Percentiles rank a stretch among this genome's conserved stretches.
Evolutionary conservation across 805 yeast genomes (phyloP).

Genomic region (Martiniozyma abietophila): DNA sequence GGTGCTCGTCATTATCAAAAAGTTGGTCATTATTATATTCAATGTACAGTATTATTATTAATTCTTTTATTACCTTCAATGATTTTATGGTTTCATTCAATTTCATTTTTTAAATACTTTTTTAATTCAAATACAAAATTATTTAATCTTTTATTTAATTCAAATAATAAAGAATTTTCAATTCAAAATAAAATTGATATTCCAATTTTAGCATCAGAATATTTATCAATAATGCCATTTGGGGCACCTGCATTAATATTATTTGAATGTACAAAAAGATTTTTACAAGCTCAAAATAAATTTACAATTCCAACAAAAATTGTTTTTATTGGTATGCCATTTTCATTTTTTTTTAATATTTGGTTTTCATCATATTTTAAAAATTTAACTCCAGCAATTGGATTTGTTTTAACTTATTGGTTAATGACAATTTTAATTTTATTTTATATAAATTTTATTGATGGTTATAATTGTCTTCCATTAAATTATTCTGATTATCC

Average conservation of each 20-base stretch:
- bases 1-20: conserved; percentile 54
- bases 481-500: conserved; percentile 38
- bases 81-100: conserved; percentile 53
- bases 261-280: conserved; percentile 65
- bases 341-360: conserved; percentile 57
- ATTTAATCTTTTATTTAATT: no score
- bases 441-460: conserved; percentile 45
- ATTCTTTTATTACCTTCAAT: conserved; percentile 51
- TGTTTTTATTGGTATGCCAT: conserved; percentile 58
- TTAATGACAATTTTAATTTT: conserved; percentile 50
- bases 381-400: conserved; percentile 73
- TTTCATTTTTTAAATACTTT: no score
- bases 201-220: conserved; percentile 46
- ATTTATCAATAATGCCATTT: conserved; percentile 43
- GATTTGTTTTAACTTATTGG: conserved; percentile 65
- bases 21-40: conserved; percentile 60
- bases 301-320: conserved; percentile 74
- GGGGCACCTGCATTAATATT: conserved; percentile 72
- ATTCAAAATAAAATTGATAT: no score
- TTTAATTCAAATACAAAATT: no score
- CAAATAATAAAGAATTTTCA: no score
- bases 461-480: conserved; percentile 65
- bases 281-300: conserved; percentile 67
- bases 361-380: conserved; percentile 53
- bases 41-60: conserved; percentile 58